Base-by-base conservation (phyloP, 1,139 yeast genomes). In the Lodderomyces jiufengensis region DNA sequence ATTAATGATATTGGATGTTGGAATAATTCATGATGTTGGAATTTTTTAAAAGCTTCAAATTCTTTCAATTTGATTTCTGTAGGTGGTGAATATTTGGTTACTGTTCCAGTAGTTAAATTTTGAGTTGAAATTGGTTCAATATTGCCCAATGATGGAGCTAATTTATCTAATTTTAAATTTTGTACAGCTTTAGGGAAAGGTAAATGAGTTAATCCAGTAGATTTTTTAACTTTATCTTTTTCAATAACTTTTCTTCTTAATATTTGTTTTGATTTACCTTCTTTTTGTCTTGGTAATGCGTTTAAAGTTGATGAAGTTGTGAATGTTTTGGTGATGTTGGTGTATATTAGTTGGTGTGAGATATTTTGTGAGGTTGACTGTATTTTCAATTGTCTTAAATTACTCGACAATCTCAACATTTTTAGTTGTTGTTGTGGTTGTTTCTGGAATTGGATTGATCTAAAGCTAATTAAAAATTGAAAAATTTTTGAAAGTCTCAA, bases 21-120 rank as follows among this genome's bases (percentile, higher is more conserved):
- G 51, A 78, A 80, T 32, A 80, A 50, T 55, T 83, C 92, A 46
- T 77, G 76, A 52, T 70, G 78, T 57, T 83, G 92, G 45, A 66
- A 68, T 45, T 76, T 79, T 48, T 76, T 76, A 56, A 83, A 82
- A 0, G 79, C 61, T 12, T 84, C 84, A 4, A 37, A 18, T 5
- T 33, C 20, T 13, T 49, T 49, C 43, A 78, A 62, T 13, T 50
- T 49, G 18, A 44, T 32, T 40, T 55, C 55, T 8, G 55, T 41
- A 3, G 35, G 31, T 1, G 46, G 30, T 13, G 52, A 44, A 46
- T 60, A 69, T 24, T 50, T 53, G 14, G 54, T 57, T 3, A 67
- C 52, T n/a, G 45, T 40, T 10, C 39, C 38, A 6, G 13, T 15
- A 9, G 15, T 18, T 9, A 32, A 29, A 8, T 22, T 10, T 2